A percentile compares a stretch with the other conserved stretches of the same genome.
Conservation (phyloP, 148 eudicot species). For the Suaeda aralocaspica region DNA sequence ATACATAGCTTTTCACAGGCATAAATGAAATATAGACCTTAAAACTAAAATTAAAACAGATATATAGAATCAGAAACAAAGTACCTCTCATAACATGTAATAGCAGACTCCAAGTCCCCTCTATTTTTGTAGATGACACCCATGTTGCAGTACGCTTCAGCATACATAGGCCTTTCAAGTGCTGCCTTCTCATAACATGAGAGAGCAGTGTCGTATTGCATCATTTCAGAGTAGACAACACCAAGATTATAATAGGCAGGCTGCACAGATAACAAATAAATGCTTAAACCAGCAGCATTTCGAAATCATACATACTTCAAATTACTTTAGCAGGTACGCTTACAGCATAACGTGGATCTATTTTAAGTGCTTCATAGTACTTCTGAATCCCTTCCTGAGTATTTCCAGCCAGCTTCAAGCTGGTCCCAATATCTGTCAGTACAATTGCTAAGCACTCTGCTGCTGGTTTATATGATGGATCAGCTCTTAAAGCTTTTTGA, state of each 20-base stretch:
- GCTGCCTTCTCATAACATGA: slow-evolving; percentile 96
- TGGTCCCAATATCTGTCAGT: slow-evolving; percentile 91
- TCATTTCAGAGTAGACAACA: slow-evolving; percentile 97
- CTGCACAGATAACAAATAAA: slow-evolving; percentile 47
- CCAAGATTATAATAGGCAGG: slow-evolving; percentile 99
- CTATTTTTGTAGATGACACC: slow-evolving; percentile 96
- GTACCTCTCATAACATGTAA: slow-evolving; percentile 97
- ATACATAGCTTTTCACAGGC: slow-evolving; percentile 7
- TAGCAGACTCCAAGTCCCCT: slow-evolving; percentile 93
- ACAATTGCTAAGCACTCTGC: slow-evolving; percentile 96
- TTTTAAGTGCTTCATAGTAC: slow-evolving; percentile 92
- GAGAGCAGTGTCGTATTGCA: slow-evolving; percentile 96
- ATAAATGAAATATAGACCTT: not conserved
- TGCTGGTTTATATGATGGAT: slow-evolving; percentile 83
- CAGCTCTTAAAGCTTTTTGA: slow-evolving; percentile 83
- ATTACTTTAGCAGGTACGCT: slow-evolving; percentile 15
- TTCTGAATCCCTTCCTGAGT: slow-evolving; percentile 94
- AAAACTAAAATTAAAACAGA: not conserved
- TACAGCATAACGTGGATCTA: slow-evolving; percentile 96
- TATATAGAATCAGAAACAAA: slow-evolving; percentile 11
- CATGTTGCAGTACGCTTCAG: slow-evolving; percentile 99
- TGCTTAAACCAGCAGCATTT: slow-evolving; percentile 12
- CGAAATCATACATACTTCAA: slow-evolving; percentile 7
- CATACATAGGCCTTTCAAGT: slow-evolving; percentile 94
- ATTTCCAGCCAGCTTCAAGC: slow-evolving; percentile 96